A percentile compares a stretch with the other conserved stretches of the same genome.
Evolutionary conservation across 177 flowering plant species (phyloP).

Genomic region (Telopea speciosissima): DNA sequence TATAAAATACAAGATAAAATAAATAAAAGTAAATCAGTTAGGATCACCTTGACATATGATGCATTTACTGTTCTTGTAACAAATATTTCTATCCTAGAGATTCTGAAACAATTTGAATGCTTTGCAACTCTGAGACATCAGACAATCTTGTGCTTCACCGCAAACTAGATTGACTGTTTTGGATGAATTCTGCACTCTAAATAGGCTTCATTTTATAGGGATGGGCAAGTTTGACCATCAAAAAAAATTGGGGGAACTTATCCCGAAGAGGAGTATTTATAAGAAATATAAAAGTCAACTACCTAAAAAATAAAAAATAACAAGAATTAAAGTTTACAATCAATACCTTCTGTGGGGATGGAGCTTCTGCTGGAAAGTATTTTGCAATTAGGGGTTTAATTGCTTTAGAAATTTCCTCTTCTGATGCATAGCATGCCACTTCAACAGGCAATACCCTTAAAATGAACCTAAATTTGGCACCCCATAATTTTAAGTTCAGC

Average conservation of each 20-base stretch:
- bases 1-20: conserved; percentile 25
- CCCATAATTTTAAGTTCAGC: background rate
- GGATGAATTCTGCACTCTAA: background rate
- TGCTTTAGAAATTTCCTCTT: conserved; percentile 78
- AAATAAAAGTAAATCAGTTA: background rate
- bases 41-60: too few species aligned
- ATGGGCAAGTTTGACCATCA: background rate
- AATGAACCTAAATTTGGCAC: conserved; percentile 51
- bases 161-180: too few species aligned
- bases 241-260: conserved; percentile 2
- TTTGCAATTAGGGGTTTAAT: conserved; percentile 57
- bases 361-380: conserved; percentile 61
- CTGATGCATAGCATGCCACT: conserved; percentile 88
- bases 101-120: background rate
- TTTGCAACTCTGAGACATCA: too few species aligned
- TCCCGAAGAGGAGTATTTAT: background rate
- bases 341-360: conserved; percentile 56
- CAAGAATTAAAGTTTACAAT: background rate
- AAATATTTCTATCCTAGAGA: background rate
- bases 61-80: background rate
- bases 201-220: too few species aligned
- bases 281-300: background rate
- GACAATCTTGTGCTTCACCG: too few species aligned
- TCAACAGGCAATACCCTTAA: conserved; percentile 82
- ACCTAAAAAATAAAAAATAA: background rate